Conservation (phyloP, 2,329 filamentous ascomycete genomes). For the Claviceps cyperi region DNA sequence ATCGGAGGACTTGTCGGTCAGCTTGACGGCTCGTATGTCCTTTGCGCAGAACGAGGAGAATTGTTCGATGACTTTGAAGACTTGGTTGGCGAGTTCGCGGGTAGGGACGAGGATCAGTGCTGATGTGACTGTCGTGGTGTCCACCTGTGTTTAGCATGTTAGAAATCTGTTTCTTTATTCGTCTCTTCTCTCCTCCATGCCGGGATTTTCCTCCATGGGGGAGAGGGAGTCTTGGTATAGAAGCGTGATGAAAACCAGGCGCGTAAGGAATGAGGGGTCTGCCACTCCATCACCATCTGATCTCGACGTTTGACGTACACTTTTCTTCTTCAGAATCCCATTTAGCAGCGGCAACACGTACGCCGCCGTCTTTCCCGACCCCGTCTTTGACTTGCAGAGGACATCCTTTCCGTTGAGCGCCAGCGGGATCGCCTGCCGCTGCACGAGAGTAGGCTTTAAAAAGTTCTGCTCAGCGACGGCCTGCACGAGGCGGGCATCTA, state of each 20-base stretch:
- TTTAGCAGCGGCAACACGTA: slow-evolving; percentile 86
- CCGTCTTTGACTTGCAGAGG: slow-evolving; percentile 82
- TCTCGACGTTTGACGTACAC: slow-evolving; percentile 25
- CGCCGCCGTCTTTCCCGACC: slow-evolving; percentile 94
- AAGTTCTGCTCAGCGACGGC: slow-evolving; percentile 76
- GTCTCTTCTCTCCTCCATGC: no score
- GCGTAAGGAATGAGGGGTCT: no score
- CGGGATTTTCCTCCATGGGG: no score
- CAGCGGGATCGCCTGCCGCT: slow-evolving; percentile 74
- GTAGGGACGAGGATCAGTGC: slow-evolving; percentile 89
- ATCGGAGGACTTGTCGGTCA: slow-evolving; percentile 82
- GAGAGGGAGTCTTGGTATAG: no score
- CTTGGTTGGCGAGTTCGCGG: slow-evolving; percentile 84
- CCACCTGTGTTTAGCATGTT: slow-evolving; percentile 22
- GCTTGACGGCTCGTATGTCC: slow-evolving; percentile 66
- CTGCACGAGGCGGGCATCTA: slow-evolving; percentile 77
- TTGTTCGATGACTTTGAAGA: slow-evolving; percentile 61
- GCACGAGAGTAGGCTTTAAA: slow-evolving; percentile 74
- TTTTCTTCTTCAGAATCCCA: slow-evolving; percentile 65
- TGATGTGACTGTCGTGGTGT: slow-evolving; percentile 42
- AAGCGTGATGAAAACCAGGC: no score
- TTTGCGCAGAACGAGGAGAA: slow-evolving; percentile 76
- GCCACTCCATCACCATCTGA: no score
- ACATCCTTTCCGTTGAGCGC: slow-evolving; percentile 81
- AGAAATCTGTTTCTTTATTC: not conserved